Conservation (phyloP, 140 eudicot species). For the Erigeron philadelphicus region DNA sequence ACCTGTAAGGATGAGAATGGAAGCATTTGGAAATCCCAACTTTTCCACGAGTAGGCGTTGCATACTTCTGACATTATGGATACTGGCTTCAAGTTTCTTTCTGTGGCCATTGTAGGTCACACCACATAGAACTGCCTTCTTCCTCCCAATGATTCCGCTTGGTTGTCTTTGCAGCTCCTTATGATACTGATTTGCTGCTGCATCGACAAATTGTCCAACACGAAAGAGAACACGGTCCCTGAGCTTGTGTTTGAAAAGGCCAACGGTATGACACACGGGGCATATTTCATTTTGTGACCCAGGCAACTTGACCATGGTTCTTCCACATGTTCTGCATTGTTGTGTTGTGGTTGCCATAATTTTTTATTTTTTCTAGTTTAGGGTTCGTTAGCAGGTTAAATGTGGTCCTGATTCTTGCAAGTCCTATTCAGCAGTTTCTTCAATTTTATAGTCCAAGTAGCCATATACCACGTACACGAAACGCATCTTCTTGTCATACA, state of each 20-base stretch:
- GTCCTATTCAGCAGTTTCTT: conserved; percentile 11
- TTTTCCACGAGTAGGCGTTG: conserved; percentile 37
- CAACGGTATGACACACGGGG: conserved; percentile 29
- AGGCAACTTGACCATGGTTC: conserved; percentile 26
- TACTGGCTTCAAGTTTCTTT: conserved; percentile 55
- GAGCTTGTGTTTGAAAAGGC: conserved; percentile 23
- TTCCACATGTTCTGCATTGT: conserved; percentile 41
- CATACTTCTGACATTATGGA: conserved; percentile 48
- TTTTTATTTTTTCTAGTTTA: conserved; percentile 8
- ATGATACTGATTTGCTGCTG: conserved; percentile 11
- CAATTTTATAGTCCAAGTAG: conserved; percentile 21
- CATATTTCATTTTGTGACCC: conserved; percentile 37
- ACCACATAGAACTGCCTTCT: conserved; percentile 72
- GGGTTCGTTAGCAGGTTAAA: conserved; percentile 2
- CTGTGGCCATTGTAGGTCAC: conserved; percentile 54
- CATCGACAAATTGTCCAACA: conserved; percentile 17
- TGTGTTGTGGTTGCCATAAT: conserved; percentile 21
- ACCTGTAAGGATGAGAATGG: conserved; percentile 69
- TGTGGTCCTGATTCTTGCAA: conserved; percentile 1
- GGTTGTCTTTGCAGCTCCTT: background rate
- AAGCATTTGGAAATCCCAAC: conserved; percentile 42
- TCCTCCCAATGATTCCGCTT: conserved; percentile 28
- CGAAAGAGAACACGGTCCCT: conserved; percentile 23
- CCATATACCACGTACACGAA: background rate
- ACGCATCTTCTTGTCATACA: background rate